Base-by-base conservation (phyloP, 1,139 yeast genomes). In the Pneumocystis carinii region DNA sequence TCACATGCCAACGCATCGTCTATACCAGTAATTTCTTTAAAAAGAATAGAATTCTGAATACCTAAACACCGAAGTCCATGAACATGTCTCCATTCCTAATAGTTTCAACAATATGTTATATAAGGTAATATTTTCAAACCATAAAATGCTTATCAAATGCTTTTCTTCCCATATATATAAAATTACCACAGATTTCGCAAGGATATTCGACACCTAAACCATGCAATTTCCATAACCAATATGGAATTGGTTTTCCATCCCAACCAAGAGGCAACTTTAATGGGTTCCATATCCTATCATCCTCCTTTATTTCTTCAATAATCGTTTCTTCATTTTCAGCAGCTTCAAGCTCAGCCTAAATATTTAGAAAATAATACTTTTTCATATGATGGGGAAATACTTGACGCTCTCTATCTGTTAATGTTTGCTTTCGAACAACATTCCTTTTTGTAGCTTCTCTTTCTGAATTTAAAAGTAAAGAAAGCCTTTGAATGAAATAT, bases 201-300 rank as follows among this genome's bases (percentile, higher is more conserved):
- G 76, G 72, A 69, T 83, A 88, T 62, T 81, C 82, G 62, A 82
- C 81, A 65, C 87, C 89, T 14, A 90, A 77, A 0, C 98, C 98
- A 70, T 89, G 92, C 42, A 90, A 77, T 72, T 90, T 92, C 78
- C 84, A 90, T 37, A 92, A 76, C 99, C 99, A 92, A 65, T 79
- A 83, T 0, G 98, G 98, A 55, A 92, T 89, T 0, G 97, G 97
- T 57, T 81, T 81, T 0, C 97, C 97, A 73, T 90, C 96, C 42
- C 88, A 81, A 0, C 96, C 97, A 0, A 88, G 67, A 0, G 96
- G 96, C 63, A 88, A 73, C 66, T 85, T 83, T 64, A 83, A 77
- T 6, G 85, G 82, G 63, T 76, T 77, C 37, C 71, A 70, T 32
- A 69, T 65, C 15, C 67, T 67, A 1, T 65, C 69, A 32, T 65